These are phyloP conservation scores for Metschnikowia drakensbergensis DNA, from an alignment of 805 yeast genomes.

Conservation along the genomic window DNA sequence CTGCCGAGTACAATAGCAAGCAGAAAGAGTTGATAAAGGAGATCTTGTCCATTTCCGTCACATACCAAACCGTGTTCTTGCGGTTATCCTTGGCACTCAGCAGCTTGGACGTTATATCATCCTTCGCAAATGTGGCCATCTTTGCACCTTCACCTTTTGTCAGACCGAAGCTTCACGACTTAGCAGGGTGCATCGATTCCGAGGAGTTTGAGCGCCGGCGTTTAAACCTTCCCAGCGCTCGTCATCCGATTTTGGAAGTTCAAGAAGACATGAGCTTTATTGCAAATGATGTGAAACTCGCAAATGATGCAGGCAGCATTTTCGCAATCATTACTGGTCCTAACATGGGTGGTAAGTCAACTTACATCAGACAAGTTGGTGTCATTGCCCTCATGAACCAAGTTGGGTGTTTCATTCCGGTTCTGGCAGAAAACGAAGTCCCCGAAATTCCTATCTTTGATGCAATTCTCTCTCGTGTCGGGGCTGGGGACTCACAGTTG, in stretches of 20 bases:
- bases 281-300: constrained; percentile 78
- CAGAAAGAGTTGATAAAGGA: constrained; percentile 80
- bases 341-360: constrained; percentile 96
- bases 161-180: constrained; percentile 64
- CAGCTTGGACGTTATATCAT: constrained; percentile 73
- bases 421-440: constrained; percentile 36
- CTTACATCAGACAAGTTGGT: constrained; percentile 86
- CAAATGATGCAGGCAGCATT: constrained; percentile 46
- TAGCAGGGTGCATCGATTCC: constrained; percentile 30
- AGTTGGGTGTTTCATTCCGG: constrained; percentile 86
- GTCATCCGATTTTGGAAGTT: constrained; percentile 93
- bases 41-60: constrained; percentile 72
- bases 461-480: constrained; percentile 93
- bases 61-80: constrained; percentile 77
- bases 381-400: constrained; percentile 85
- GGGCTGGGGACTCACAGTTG: constrained; percentile 96
- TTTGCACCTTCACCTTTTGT: constrained; percentile 77
- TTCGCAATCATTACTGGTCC: constrained; percentile 92
- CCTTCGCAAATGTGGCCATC: constrained; percentile 81
- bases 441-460: constrained; percentile 85
- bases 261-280: constrained; percentile 90
- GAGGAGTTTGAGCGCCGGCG: constrained; percentile 36
- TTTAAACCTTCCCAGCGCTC: constrained; percentile 62
- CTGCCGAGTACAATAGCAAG: constrained; percentile 64
- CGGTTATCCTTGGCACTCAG: constrained; percentile 62